A percentile compares a stretch with the other conserved stretches of the same genome.
Evolutionary conservation across 2,329 filamentous ascomycete species (phyloP).

Genomic region (Colletotrichum sp.): DNA sequence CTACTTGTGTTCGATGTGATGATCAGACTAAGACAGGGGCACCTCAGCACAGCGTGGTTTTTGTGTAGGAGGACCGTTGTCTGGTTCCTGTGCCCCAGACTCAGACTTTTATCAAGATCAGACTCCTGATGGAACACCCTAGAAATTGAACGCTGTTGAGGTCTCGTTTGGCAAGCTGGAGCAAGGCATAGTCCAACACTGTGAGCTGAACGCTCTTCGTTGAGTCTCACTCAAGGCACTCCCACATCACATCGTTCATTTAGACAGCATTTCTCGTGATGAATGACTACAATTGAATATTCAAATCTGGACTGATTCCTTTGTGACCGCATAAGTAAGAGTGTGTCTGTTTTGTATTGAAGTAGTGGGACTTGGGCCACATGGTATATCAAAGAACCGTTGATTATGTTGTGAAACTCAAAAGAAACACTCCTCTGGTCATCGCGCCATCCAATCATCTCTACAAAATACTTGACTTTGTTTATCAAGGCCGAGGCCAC

Average conservation of each 20-base stretch:
- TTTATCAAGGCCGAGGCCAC: too few species aligned
- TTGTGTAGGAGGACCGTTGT: rapidly evolving
- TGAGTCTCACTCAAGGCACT: not conserved
- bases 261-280: rapidly evolving
- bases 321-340: too few species aligned
- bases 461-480: rapidly evolving
- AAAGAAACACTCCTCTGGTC: not conserved
- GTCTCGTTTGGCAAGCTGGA: too few species aligned
- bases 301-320: not conserved
- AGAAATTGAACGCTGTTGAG: too few species aligned
- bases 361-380: too few species aligned
- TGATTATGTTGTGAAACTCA: not conserved
- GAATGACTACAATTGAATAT: rapidly evolving
- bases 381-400: too few species aligned
- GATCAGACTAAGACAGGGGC: rapidly evolving
- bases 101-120: too few species aligned
- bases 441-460: rapidly evolving
- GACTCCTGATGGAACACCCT: too few species aligned
- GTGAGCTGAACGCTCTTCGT: rapidly evolving
- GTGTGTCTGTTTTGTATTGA: too few species aligned
- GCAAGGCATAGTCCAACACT: too few species aligned
- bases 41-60: not conserved
- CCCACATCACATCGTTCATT: not conserved
- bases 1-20: not conserved
- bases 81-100: rapidly evolving